These are phyloP conservation scores for Arthrobotrys sphaeroides DNA, from an alignment of 2,329 filamentous ascomycete genomes.

Conservation along the genomic window DNA sequence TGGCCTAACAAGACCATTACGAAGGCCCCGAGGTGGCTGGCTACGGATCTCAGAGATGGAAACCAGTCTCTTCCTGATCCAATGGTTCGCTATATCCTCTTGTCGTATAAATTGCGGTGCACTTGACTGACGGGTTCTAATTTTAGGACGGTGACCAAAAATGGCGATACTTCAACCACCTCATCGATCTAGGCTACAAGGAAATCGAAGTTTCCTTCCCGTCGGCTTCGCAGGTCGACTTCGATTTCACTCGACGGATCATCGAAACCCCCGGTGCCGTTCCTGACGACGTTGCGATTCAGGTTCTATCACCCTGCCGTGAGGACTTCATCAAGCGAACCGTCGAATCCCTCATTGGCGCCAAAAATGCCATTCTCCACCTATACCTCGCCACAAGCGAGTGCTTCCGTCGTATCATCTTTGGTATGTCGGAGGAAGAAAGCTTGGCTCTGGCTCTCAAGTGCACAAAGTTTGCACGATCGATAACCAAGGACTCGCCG, in stretches of 20 bases:
- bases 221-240: constrained; percentile 92
- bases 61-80: constrained; percentile 93
- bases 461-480: constrained; percentile 85
- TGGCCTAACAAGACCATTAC: constrained; percentile 85
- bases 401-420: constrained; percentile 92
- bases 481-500: constrained; percentile 84
- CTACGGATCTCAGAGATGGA: constrained; percentile 87
- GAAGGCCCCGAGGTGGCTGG: constrained; percentile 89
- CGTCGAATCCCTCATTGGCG: constrained; percentile 84
- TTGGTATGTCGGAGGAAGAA: constrained; percentile 84
- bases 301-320: constrained; percentile 90
- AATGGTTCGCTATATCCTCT: constrained; percentile 71
- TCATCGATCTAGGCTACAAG: constrained; percentile 91
- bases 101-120: neutral
- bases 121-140: constrained; percentile 30
- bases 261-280: constrained; percentile 84
- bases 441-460: constrained; percentile 81
- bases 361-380: constrained; percentile 93
- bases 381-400: constrained; percentile 96
- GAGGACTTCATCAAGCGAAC: constrained; percentile 89
- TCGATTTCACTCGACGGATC: constrained; percentile 88
- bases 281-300: constrained; percentile 88
- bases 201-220: constrained; percentile 98
- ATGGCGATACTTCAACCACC: constrained; percentile 93
- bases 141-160: constrained; percentile 89